phyloP scores from a whole-genome alignment of 2,329 filamentous ascomycete species.

The Cercospora sp. region DNA sequence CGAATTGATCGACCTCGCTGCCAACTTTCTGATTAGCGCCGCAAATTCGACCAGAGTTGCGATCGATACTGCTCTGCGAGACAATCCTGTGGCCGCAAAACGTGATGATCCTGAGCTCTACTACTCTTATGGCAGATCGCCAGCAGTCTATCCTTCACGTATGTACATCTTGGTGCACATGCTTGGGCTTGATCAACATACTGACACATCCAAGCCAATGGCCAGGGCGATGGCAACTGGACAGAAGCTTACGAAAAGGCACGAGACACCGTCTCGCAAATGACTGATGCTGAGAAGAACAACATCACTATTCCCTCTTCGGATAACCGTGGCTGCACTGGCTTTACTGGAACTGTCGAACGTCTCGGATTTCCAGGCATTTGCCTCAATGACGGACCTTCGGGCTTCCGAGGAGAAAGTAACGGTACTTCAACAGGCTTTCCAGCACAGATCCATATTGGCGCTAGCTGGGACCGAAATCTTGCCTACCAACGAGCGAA shows the following conservation, averaged over 20 bases:
- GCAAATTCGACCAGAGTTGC: conserved; percentile 21
- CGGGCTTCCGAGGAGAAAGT: conserved; percentile 57
- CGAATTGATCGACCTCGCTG: conserved; percentile 19
- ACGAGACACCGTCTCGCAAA: conserved; percentile 41
- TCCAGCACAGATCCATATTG: conserved; percentile 41
- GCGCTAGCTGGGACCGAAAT: conserved; percentile 42
- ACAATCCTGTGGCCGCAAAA: conserved; percentile 20
- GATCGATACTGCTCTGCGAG: conserved; percentile 15
- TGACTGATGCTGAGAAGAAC: conserved; percentile 44
- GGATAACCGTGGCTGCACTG: conserved; percentile 42
- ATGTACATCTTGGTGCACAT: neutral
- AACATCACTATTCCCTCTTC: conserved; percentile 40
- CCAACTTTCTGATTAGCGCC: conserved; percentile 12
- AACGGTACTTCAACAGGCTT: conserved; percentile 41
- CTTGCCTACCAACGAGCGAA: conserved; percentile 38
- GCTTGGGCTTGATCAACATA: neutral
- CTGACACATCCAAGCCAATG: conserved; percentile 22
- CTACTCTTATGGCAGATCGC: conserved; percentile 36
- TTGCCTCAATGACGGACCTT: conserved; percentile 45
- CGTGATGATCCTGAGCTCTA: conserved; percentile 30
- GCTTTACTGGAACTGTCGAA: conserved; percentile 54
- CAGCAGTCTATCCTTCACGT: conserved; percentile 37
- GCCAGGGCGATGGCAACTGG: conserved; percentile 37
- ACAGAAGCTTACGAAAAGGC: conserved; percentile 45
- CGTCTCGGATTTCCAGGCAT: conserved; percentile 45